Conservation (phyloP, 495 filamentous ascomycete genomes). For the Cenococcum geophilum region DNA sequence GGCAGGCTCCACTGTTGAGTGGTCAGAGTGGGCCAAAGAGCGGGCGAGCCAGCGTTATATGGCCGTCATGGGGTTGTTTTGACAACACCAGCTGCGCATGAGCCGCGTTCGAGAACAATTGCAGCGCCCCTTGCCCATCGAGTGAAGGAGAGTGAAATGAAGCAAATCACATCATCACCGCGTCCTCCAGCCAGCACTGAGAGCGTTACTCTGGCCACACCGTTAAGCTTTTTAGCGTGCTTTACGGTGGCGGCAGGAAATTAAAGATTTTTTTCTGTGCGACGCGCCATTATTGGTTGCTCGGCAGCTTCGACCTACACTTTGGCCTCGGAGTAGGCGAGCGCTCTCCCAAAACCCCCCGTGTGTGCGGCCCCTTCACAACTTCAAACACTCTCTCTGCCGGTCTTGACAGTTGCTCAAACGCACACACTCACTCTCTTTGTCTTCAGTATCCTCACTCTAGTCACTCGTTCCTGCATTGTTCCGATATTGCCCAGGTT, state of each 20-base stretch:
- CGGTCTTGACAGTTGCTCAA: not conserved
- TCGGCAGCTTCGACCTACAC: not conserved
- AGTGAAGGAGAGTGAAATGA: not conserved
- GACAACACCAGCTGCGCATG: not conserved
- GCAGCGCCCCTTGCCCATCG: not conserved
- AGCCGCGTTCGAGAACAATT: not conserved
- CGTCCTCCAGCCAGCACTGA: not conserved
- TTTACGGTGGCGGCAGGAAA: not conserved
- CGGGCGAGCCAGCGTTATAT: not conserved
- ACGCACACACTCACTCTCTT: not conserved
- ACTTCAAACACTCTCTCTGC: slow-evolving; percentile 1
- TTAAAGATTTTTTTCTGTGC: not conserved
- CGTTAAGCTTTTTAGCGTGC: slow-evolving; percentile 4
- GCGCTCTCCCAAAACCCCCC: not conserved
- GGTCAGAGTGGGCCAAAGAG: too few relatives aligned
- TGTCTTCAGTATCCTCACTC: not conserved
- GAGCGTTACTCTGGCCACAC: not conserved
- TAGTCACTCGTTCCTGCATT: slow-evolving; percentile 6
- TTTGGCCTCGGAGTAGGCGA: not conserved
- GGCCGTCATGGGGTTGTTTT: not conserved
- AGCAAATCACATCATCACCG: not conserved
- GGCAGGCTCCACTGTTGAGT: too few relatives aligned
- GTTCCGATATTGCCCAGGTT: not conserved
- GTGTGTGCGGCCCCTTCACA: slow-evolving; percentile 1
- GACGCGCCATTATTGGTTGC: not conserved